Conservation (phyloP, 257 asterid genomes). For the Solanum gracilifrons region DNA sequence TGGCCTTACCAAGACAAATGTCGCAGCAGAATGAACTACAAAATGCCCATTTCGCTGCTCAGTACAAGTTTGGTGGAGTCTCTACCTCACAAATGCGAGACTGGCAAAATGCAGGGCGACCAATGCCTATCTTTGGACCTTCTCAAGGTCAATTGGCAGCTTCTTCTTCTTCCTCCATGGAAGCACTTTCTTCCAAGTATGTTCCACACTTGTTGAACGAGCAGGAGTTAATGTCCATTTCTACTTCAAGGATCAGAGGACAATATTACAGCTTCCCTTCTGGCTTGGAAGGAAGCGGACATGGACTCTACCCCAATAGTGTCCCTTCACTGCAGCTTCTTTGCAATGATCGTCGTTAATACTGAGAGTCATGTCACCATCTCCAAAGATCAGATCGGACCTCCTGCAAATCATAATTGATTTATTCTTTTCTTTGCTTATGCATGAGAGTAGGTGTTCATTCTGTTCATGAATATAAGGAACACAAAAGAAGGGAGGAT, state of each 20-base stretch:
- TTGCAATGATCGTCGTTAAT: slow-evolving; percentile 32
- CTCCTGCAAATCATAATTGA: background rate
- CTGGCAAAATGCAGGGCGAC: slow-evolving; percentile 25
- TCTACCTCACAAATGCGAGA: slow-evolving; percentile 14
- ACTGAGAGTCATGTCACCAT: background rate
- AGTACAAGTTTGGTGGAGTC: slow-evolving; percentile 20
- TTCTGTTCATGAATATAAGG: background rate
- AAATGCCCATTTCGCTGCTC: slow-evolving; percentile 19
- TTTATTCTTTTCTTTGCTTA: slow-evolving; percentile 5
- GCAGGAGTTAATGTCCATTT: slow-evolving; percentile 21
- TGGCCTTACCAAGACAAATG: slow-evolving; percentile 7
- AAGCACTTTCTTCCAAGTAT: slow-evolving; percentile 20
- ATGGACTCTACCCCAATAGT: slow-evolving; percentile 14
- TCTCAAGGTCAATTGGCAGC: slow-evolving; percentile 36
- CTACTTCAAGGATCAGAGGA: slow-evolving; percentile 19
- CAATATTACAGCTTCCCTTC: slow-evolving; percentile 27
- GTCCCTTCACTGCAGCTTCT: slow-evolving; percentile 24
- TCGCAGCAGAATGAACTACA: slow-evolving; percentile 10
- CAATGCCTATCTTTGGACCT: slow-evolving; percentile 25
- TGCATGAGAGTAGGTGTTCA: background rate
- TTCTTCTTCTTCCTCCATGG: slow-evolving; percentile 30
- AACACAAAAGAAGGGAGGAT: background rate
- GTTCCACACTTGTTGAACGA: slow-evolving; percentile 26
- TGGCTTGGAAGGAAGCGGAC: slow-evolving; percentile 26
- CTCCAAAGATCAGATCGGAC: background rate